Base-by-base conservation (phyloP, 2,329 filamentous ascomycete species). In the Tympanopsis confertula region DNA sequence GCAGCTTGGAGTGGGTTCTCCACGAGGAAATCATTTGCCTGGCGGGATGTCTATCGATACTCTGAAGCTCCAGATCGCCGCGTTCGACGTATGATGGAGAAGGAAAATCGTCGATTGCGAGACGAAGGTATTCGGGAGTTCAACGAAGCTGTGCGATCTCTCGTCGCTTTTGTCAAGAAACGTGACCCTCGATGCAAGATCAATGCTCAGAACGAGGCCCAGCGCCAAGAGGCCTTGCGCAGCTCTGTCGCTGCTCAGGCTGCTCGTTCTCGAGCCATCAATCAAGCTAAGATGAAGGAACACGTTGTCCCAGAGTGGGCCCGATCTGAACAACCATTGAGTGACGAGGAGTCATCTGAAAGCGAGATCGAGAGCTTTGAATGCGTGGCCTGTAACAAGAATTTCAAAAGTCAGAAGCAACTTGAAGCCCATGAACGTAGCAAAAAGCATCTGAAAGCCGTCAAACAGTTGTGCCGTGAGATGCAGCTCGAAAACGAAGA, bases 361-460 rank as follows among this genome's bases (percentile, higher is more conserved):
- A 67, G 65, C 2, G 71, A 73, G 43, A 55, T 70, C 3, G 71
- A 81, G 45, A 62, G 76, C 20, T 72, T 85, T 38, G 79, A 79
- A 48, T 96, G 91, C 53, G 72, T 82, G 3, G 73, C 78, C 4
- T 96, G 91, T 57, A 72, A 77, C 46, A 86, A 83, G 46, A 70
- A 62, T 0, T 98, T 96, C 61, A 75, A 95, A 59, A 96, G 88
- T 50, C 84, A 94, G 53, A 87, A 86, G 46, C 89, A 96, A 52
- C 87, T 83, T 42, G 79, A 93, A 50, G 81, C 83, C 3, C 91
- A 98, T 50, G 88, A 95, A 61, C 86, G 82, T 62, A 96, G 89
- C 66, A 98, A 94, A 57, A 98, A 96, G 59, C 91, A 98, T 51
- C 60, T 80, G 43, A 96, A 94, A 54, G 82, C 86, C 2, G 71